Base-by-base conservation (phyloP, 1,284 basidiomycete genomes). In the Malassezia dermatis region DNA sequence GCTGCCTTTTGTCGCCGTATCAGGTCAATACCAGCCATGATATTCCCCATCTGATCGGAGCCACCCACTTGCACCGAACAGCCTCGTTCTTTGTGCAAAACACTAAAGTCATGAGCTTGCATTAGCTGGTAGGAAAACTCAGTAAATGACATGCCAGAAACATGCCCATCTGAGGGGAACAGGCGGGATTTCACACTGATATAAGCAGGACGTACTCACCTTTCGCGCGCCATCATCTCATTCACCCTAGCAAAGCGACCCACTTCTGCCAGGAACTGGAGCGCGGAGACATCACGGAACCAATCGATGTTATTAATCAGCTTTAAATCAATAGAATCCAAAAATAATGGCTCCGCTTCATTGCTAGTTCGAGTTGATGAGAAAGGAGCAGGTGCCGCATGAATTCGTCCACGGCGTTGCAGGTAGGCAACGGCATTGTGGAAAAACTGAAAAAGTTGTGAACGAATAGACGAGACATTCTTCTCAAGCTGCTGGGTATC, bases 11-110 rank as follows among this genome's bases (percentile, higher is more conserved):
- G 71, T 8, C 83, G 81, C 52, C 81, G 81, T 64, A 95, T 90
- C 41, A 95, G 80, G 54, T 95, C 89, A 30, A 94, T 80, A 4
- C 91, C 91, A 8, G 88, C 86, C 19, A 89, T 78, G 60, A 98
- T 95, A 73, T 98, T 98, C n/a, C 94, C 93, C 84, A 91, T 91
- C 75, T 99, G 94, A 75, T 99, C 94, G 0, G 87, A 89, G 3
- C 94, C 94, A 44, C 94, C 94, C 39, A 98, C 77, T 76, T 99
- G 94, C 41, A 96, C 81, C 1, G 83, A 83, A 75, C 93, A 96
- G 0, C 78, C 78, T 26, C 27, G 23, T 2, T 34, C 60, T 79
- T 78, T 2, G 76, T 91, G 80, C 1, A 99, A 80, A 58, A 84
- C 78, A 59, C 84, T 81, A 76, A 95, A 99, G 76, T 99, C 94